These are phyloP conservation scores for Fusarium devonianum DNA, from an alignment of 2,329 filamentous ascomycete genomes.

Conservation along the genomic window DNA sequence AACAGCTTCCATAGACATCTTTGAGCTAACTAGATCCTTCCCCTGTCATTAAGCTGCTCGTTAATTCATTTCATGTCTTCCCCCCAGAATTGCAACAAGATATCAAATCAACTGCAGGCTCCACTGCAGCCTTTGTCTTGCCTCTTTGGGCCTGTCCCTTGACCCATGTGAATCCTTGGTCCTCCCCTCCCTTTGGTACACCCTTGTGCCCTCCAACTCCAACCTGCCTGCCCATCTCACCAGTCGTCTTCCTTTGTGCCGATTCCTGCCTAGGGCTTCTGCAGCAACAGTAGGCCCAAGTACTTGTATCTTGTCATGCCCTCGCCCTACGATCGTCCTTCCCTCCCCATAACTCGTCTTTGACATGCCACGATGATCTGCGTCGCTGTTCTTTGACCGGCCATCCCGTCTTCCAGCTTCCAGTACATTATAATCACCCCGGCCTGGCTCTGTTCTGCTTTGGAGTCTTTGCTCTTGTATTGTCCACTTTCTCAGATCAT, in stretches of 20 bases:
- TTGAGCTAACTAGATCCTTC: conserved; percentile 3
- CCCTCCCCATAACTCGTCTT: conserved; percentile 18
- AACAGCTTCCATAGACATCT: conserved; percentile 13
- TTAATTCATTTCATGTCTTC: too few relatives aligned
- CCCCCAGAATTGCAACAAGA: conserved; percentile 23
- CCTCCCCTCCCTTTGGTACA: too few relatives aligned
- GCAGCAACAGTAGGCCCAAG: too few relatives aligned
- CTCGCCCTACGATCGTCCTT: conserved; percentile 18
- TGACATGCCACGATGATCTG: conserved; percentile 23
- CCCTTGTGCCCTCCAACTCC: conserved; percentile 10
- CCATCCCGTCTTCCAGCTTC: neutral
- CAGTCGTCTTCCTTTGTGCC: conserved; percentile 22
- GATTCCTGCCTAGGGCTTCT: conserved; percentile 17
- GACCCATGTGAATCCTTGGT: conserved; percentile 9
- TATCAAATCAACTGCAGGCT: conserved; percentile 7
- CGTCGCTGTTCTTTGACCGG: conserved; percentile 4
- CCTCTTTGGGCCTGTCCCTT: conserved; percentile 17
- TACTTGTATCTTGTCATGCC: conserved; percentile 35
- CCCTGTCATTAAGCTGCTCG: too few relatives aligned
- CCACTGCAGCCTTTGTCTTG: conserved; percentile 11
- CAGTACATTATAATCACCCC: conserved; percentile 4
- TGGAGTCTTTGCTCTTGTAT: neutral
- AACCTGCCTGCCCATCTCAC: neutral
- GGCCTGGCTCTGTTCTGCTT: conserved; percentile 1
- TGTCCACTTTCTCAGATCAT: conserved; percentile 1